Conservation (phyloP, 495 filamentous ascomycete species). For the Clohesyomyces aquaticus region DNA sequence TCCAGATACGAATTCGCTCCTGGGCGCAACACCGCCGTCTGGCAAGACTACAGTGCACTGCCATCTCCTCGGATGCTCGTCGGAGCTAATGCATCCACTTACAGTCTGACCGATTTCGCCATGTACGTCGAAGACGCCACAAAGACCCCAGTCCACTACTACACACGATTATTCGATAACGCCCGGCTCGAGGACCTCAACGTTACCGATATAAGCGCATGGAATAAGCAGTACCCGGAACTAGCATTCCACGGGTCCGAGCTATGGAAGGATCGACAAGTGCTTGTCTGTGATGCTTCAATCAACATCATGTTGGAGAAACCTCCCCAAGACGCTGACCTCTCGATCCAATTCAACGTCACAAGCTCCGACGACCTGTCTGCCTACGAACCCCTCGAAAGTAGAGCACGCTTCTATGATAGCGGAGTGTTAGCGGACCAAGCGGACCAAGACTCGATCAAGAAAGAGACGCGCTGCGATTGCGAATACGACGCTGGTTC, state of each 20-base stretch:
- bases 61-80: neutral
- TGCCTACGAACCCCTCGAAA: conserved; percentile 29
- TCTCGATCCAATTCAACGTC: conserved; percentile 42
- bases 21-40: conserved; percentile 12
- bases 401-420: conserved; percentile 43
- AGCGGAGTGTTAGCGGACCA: conserved; percentile 28
- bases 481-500: conserved; percentile 28
- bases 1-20: conserved; percentile 18
- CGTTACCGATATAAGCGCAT: conserved; percentile 31
- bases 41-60: conserved; percentile 10
- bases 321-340: conserved; percentile 35
- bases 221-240: conserved; percentile 41
- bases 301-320: conserved; percentile 41
- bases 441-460: conserved; percentile 7
- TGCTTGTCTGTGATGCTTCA: conserved; percentile 45
- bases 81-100: conserved; percentile 13
- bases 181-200: conserved; percentile 30
- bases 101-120: conserved; percentile 42
- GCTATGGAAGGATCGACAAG: conserved; percentile 36
- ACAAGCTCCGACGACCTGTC: conserved; percentile 27
- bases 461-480: conserved; percentile 14
- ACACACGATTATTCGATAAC: conserved; percentile 31
- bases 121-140: conserved; percentile 44
- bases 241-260: conserved; percentile 37
- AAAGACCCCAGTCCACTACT: conserved; percentile 36